Evolutionary conservation across 306 rosid species (phyloP).

Genomic region (Fragaria ananassa): DNA sequence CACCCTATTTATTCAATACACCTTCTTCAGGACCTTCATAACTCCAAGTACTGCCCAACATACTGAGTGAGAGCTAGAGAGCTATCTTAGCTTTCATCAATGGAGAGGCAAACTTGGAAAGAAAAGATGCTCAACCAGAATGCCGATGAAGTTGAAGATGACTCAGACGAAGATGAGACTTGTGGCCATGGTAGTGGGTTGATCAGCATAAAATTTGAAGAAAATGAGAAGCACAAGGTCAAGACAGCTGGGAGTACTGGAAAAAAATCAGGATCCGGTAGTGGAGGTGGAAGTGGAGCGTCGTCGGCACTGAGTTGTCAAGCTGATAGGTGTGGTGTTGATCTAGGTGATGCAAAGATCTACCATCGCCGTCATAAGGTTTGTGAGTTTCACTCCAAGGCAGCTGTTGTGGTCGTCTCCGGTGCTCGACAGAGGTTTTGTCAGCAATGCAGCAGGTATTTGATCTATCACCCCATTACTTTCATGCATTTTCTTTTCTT

Average conservation of each 20-base stretch:
- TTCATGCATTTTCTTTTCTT: background rate
- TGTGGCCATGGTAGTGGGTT: background rate
- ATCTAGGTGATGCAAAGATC: constrained; percentile 53
- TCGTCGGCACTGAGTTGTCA: constrained; percentile 53
- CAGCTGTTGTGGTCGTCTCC: constrained; percentile 51
- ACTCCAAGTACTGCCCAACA: constrained; percentile 4
- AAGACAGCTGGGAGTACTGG: constrained; percentile 24
- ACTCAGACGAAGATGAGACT: constrained; percentile 51
- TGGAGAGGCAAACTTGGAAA: constrained; percentile 47
- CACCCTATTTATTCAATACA: constrained; percentile 32
- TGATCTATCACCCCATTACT: constrained; percentile 16
- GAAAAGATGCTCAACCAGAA: constrained; percentile 40
- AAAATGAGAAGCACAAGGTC: constrained; percentile 41
- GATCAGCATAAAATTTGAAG: constrained; percentile 27
- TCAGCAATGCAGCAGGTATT: constrained; percentile 99
- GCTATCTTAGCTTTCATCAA: constrained; percentile 17
- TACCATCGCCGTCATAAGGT: constrained; percentile 95
- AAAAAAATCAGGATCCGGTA: constrained; percentile 38
- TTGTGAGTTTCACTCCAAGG: constrained; percentile 88
- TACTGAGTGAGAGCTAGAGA: background rate
- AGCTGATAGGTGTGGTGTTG: constrained; percentile 68
- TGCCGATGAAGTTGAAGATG: constrained; percentile 47
- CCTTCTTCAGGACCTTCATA: constrained; percentile 9
- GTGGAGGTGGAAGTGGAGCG: constrained; percentile 26
- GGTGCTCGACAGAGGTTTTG: constrained; percentile 83